These are phyloP conservation scores for Alternaria infectoria DNA, from an alignment of 2,329 filamentous ascomycete species.

Conservation along the genomic window DNA sequence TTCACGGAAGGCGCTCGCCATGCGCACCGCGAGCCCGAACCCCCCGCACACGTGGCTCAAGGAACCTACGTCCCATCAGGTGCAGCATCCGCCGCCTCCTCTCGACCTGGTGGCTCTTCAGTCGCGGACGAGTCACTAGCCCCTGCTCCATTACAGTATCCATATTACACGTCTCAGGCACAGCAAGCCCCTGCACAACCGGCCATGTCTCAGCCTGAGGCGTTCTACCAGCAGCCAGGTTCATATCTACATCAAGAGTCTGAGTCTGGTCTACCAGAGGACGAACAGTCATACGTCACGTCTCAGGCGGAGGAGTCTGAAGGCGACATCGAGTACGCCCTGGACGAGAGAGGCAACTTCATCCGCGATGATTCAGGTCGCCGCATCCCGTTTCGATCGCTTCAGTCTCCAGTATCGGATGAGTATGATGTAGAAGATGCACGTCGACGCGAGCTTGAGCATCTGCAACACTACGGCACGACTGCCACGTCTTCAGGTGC, in stretches of 20 bases:
- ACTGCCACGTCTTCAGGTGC: constrained; percentile 36
- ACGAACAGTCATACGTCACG: constrained; percentile 45
- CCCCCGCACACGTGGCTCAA: constrained; percentile 36
- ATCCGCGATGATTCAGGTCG: constrained; percentile 45
- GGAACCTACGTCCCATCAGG: constrained; percentile 46
- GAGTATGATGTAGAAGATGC: constrained; percentile 63
- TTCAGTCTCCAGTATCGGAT: constrained; percentile 50
- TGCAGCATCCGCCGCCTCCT: constrained; percentile 24
- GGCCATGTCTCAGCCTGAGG: constrained; percentile 42
- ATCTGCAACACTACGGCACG: constrained; percentile 54
- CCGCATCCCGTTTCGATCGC: constrained; percentile 42
- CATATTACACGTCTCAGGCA: constrained; percentile 26
- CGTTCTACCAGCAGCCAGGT: constrained; percentile 48
- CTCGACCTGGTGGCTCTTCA: constrained; percentile 24
- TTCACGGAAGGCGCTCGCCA: constrained; percentile 59
- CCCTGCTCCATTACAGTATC: constrained; percentile 37
- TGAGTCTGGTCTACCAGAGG: constrained; percentile 34
- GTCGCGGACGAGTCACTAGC: constrained; percentile 26
- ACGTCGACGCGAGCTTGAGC: constrained; percentile 56
- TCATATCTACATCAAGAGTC: constrained; percentile 44
- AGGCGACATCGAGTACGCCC: constrained; percentile 47
- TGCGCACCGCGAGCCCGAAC: constrained; percentile 40
- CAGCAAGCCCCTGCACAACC: constrained; percentile 29
- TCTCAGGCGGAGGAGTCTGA: constrained; percentile 44
- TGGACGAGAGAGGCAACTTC: constrained; percentile 46